Evolutionary conservation across 2,329 filamentous ascomycete species (phyloP).

Genomic region (Xylariomycetidae sp.): DNA sequence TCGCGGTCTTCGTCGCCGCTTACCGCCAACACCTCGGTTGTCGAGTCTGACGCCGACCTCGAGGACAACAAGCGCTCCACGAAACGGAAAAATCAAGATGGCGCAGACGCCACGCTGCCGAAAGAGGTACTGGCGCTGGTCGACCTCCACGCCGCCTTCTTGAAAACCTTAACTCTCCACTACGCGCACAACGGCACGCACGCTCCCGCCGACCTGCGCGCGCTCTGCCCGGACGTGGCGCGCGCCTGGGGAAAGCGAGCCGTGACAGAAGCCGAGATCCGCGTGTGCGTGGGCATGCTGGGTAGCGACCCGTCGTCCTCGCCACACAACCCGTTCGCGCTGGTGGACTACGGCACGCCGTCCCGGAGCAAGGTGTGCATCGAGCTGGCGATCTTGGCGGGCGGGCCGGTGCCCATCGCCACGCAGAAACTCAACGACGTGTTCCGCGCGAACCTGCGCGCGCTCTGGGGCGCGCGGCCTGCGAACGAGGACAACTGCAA

Average conservation of each 20-base stretch:
- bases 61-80: conserved; percentile 21
- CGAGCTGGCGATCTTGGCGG: conserved; percentile 41
- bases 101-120: too few relatives aligned
- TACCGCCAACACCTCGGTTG: conserved; percentile 32
- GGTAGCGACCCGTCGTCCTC: conserved; percentile 21
- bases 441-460: conserved; percentile 47
- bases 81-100: conserved; percentile 7
- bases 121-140: conserved; percentile 53
- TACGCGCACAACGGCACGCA: conserved; percentile 61
- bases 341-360: conserved; percentile 37
- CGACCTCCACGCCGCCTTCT: conserved; percentile 58
- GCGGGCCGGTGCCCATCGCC: conserved; percentile 35
- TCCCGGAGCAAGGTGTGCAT: conserved; percentile 49
- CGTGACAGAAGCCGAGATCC: conserved; percentile 60
- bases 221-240: conserved; percentile 56
- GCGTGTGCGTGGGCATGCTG: conserved; percentile 60
- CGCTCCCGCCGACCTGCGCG: conserved; percentile 57
- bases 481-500: conserved; percentile 9
- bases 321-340: conserved; percentile 18
- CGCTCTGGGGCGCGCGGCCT: conserved; percentile 33
- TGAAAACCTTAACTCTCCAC: conserved; percentile 63
- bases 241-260: conserved; percentile 67
- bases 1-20: conserved; percentile 26
- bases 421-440: conserved; percentile 46
- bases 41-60: conserved; percentile 31